Conservation (phyloP, 257 asterid genomes). For the Nemophila menziesii region DNA sequence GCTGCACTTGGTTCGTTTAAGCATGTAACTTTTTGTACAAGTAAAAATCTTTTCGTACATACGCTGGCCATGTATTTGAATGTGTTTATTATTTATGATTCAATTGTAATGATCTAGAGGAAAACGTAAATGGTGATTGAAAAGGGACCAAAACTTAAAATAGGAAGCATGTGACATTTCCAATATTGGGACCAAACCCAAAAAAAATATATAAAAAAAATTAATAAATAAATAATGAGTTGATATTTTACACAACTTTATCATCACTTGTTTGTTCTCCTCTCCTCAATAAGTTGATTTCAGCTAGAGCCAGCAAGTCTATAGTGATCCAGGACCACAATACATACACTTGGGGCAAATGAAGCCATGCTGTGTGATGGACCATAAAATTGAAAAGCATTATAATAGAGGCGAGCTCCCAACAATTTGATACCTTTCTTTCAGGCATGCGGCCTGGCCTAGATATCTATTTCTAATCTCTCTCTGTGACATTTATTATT, state of each 20-base stretch:
- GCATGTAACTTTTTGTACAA: no score
- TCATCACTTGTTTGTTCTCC: not conserved
- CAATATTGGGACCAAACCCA: not conserved
- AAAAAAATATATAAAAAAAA: no score
- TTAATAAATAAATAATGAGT: not conserved
- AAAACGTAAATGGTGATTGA: no score
- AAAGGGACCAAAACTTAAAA: not conserved
- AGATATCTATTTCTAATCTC: no score
- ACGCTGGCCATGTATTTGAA: no score
- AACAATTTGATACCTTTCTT: constrained; percentile 16
- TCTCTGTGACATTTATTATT: no score
- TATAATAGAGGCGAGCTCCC: constrained; percentile 13
- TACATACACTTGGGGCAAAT: constrained; percentile 16
- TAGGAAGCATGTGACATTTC: not conserved
- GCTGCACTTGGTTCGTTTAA: no score
- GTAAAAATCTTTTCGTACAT: no score
- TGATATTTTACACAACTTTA: no score
- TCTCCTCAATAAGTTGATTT: constrained; percentile 5
- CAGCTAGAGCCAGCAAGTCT: constrained; percentile 12
- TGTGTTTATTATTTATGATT: no score
- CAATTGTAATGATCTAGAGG: no score
- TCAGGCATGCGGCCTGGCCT: no score
- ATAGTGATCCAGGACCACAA: constrained; percentile 20
- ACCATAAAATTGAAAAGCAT: constrained; percentile 15
- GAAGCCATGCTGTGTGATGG: constrained; percentile 22